Percentiles rank a stretch among this genome's conserved stretches.
Evolutionary conservation across 192 early-diverging fungal species (phyloP).

Genomic region (Spizellomyces punctatus): DNA sequence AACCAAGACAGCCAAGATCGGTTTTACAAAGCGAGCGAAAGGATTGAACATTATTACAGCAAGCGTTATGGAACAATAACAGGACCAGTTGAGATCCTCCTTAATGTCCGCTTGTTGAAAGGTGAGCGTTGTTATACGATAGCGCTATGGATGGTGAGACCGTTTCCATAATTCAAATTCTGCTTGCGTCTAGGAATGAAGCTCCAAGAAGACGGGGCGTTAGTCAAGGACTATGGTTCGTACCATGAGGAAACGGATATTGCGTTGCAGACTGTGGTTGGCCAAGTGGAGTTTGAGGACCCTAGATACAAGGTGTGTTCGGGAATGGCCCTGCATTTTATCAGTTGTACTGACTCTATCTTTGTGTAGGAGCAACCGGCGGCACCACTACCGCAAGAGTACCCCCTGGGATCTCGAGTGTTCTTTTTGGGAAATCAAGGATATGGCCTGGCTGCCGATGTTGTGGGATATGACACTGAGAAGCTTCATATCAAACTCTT

Average conservation of each 20-base stretch:
- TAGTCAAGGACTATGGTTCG: constrained; percentile 73
- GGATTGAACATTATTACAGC: constrained; percentile 62
- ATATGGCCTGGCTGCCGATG: constrained; percentile 74
- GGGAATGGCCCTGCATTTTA: neutral
- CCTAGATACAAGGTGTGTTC: constrained; percentile 49
- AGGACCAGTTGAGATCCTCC: constrained; percentile 65
- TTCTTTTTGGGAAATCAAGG: constrained; percentile 78
- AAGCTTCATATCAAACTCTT: constrained; percentile 25
- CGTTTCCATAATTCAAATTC: constrained; percentile 2
- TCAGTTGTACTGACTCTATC: constrained; percentile 1
- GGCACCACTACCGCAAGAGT: constrained; percentile 67
- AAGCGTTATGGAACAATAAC: constrained; percentile 74
- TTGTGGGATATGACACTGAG: constrained; percentile 58
- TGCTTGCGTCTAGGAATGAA: constrained; percentile 39
- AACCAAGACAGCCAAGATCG: constrained; percentile 43
- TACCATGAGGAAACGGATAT: constrained; percentile 37
- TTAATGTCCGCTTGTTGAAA: constrained; percentile 62
- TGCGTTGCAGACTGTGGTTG: constrained; percentile 66
- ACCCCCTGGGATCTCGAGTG: constrained; percentile 67
- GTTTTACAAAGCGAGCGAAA: constrained; percentile 64
- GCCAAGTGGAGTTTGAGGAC: constrained; percentile 61
- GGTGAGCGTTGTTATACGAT: constrained; percentile 34
- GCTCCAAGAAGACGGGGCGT: constrained; percentile 66
- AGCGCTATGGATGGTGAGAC: neutral
- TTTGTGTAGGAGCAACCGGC: constrained; percentile 66